A percentile compares a stretch with the other conserved stretches of the same genome.
Evolutionary conservation across 2,329 filamentous ascomycete species (phyloP).

Genomic region (Uncinocarpus reesii): DNA sequence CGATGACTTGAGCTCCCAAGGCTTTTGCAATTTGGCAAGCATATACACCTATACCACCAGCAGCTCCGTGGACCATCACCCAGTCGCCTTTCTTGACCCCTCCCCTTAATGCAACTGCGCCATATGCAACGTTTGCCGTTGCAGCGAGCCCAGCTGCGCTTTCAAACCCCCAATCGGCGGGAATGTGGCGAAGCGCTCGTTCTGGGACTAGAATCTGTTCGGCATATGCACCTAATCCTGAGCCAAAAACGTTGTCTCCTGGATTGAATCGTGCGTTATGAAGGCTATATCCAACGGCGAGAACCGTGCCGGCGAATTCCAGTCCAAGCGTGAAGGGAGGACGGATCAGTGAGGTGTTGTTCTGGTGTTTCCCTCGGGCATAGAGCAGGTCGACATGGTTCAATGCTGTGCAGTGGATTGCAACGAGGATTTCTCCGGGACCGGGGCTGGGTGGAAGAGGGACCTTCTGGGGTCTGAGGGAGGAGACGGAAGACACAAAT

Average conservation of each 20-base stretch:
- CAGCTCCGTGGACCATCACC: constrained; percentile 47
- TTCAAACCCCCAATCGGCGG: constrained; percentile 37
- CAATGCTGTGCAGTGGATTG: constrained; percentile 46
- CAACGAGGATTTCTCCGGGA: constrained; percentile 35
- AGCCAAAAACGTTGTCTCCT: constrained; percentile 48
- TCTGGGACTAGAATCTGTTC: constrained; percentile 41
- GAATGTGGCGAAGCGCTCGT: constrained; percentile 37
- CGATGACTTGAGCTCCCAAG: constrained; percentile 45
- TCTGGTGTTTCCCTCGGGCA: constrained; percentile 50
- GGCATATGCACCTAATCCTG: constrained; percentile 43
- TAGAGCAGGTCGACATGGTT: constrained; percentile 55
- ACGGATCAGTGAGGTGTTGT: constrained; percentile 46
- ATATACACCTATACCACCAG: constrained; percentile 47
- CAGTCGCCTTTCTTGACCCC: constrained; percentile 39
- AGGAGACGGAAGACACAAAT: constrained; percentile 26
- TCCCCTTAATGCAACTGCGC: constrained; percentile 30
- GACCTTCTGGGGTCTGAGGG: constrained; percentile 26
- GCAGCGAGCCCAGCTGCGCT: constrained; percentile 46
- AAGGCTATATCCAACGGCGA: constrained; percentile 26
- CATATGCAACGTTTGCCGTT: constrained; percentile 47
- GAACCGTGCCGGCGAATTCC: constrained; percentile 50
- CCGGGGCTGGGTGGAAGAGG: constrained; percentile 26
- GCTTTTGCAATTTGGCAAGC: constrained; percentile 48
- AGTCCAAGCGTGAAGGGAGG: constrained; percentile 51
- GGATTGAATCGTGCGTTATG: constrained; percentile 26